Evolutionary conservation across 2,329 filamentous ascomycete genomes (phyloP).

Genomic region (Trichoderma koningii): DNA sequence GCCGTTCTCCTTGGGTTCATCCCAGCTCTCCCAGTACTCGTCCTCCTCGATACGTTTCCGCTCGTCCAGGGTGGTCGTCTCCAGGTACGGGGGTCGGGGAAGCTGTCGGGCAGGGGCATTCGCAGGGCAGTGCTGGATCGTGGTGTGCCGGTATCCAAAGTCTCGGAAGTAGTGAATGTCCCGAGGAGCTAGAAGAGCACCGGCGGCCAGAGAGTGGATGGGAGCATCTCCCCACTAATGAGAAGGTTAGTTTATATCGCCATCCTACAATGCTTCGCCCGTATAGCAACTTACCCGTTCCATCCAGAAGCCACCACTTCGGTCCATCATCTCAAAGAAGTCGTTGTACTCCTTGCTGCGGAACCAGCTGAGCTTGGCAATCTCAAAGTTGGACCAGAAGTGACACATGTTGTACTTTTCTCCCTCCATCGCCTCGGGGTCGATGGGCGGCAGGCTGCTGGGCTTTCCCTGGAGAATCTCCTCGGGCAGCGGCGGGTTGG

Average conservation of each 20-base stretch:
- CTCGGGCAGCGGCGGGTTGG: constrained; percentile 70
- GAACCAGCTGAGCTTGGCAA: constrained; percentile 92
- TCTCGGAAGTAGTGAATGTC: constrained; percentile 99
- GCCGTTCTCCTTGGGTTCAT: constrained; percentile 88
- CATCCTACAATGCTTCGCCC: neutral
- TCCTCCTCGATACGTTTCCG: constrained; percentile 89
- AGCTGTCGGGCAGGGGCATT: constrained; percentile 91
- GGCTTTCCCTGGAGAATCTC: constrained; percentile 79
- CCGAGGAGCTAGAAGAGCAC: constrained; percentile 74
- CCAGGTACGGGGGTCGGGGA: constrained; percentile 75
- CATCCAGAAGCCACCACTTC: constrained; percentile 98
- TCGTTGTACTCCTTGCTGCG: constrained; percentile 96
- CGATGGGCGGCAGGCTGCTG: constrained; percentile 74
- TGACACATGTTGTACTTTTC: constrained; percentile 99
- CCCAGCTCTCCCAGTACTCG: constrained; percentile 90
- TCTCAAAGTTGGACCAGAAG: constrained; percentile 99
- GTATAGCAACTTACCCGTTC: constrained; percentile 69
- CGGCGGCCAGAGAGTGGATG: constrained; percentile 95
- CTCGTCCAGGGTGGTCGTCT: constrained; percentile 77
- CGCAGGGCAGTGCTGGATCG: constrained; percentile 96
- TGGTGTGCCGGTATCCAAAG: constrained; percentile 97
- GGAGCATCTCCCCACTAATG: constrained; percentile 94
- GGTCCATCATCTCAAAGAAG: constrained; percentile 99
- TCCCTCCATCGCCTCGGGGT: constrained; percentile 92
- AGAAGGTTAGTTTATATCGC: constrained; percentile 30